Base-by-base conservation (phyloP, 352 stramenopile genomes). In the Phytopythium boreale region DNA sequence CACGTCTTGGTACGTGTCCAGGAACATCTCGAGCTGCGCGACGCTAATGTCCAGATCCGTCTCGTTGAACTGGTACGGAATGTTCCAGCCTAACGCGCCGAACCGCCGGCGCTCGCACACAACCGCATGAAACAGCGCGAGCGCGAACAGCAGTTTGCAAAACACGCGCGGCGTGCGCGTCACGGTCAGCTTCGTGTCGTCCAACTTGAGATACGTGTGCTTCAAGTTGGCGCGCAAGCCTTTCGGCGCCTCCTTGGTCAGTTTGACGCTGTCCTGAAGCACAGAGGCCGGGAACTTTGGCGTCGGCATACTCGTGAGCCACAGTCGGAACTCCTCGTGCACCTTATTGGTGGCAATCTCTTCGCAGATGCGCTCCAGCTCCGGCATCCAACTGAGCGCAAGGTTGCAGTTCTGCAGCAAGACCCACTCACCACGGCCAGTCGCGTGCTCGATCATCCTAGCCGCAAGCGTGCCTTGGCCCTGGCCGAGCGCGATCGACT, bases 1-100 rank as follows among this genome's bases (percentile, higher is more conserved):
- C 29, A 95, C 82, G 39, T 92, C 72, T 12, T 93, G 80, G 68
- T 96, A 96, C 46, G 87, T 90, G 60, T 96, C 84, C 27, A 96
- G 58, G 59, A 95, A 96, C 80, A 96, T 91, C 51, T 93, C 84
- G 1, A 96, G 76, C 59, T 95, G 85, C 7, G 86, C 82, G 19
- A 88, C 77, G 27, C 82, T 89, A 44, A 98, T 96, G 50, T 97
- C 89, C 36, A 98, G 76, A 69, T 99, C 96, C 0, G 95, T 98
- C 52, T 98, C 93, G 65, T 99, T 99, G 68, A 99, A 99, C 61
- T 98, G 91, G 78, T 99, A 99, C 15, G 94, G 93, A 36, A 98
- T 98, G 68, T 99, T 99, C 96, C 96, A 99, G 20, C 96, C 96
- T 8, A 99, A 67, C 4, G 96, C 88, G 2, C 96, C 96, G 61